Percentiles rank a stretch among this genome's conserved stretches.
These are phyloP conservation scores for Dalbergia cochinchinensis DNA, from an alignment of 306 rosid species.

Conservation along the genomic window DNA sequence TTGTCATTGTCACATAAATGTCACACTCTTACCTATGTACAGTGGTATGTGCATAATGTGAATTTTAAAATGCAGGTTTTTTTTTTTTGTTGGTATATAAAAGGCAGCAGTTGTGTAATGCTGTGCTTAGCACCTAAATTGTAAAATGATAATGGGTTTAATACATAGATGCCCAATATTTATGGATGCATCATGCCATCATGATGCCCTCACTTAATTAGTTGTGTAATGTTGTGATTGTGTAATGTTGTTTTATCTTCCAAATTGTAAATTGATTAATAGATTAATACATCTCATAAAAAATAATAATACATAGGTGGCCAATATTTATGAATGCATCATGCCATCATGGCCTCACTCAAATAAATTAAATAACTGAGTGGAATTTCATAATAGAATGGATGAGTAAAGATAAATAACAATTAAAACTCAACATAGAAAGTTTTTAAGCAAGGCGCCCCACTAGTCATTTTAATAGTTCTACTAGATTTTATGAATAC, in stretches of 20 bases:
- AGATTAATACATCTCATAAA: no score
- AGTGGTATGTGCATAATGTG: neutral
- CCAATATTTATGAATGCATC: no score
- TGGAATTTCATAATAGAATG: neutral
- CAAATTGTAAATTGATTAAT: no score
- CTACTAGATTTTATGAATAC: neutral
- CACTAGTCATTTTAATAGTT: neutral
- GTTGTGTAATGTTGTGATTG: no score
- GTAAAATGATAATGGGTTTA: neutral
- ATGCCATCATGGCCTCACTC: no score
- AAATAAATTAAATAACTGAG: no score
- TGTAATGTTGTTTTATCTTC: no score
- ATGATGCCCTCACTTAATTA: neutral
- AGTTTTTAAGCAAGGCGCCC: neutral
- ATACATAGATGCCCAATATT: neutral
- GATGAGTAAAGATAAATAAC: neutral
- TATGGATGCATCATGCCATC: neutral
- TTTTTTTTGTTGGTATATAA: no score
- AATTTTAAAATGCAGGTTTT: neutral
- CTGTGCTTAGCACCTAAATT: neutral
- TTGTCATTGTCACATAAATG: conserved; percentile 9
- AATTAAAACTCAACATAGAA: neutral
- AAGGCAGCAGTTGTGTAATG: neutral
- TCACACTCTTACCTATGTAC: neutral
- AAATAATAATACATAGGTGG: no score